Base-by-base conservation (phyloP, 345 rosid species). In the Cochlearia excelsa region DNA sequence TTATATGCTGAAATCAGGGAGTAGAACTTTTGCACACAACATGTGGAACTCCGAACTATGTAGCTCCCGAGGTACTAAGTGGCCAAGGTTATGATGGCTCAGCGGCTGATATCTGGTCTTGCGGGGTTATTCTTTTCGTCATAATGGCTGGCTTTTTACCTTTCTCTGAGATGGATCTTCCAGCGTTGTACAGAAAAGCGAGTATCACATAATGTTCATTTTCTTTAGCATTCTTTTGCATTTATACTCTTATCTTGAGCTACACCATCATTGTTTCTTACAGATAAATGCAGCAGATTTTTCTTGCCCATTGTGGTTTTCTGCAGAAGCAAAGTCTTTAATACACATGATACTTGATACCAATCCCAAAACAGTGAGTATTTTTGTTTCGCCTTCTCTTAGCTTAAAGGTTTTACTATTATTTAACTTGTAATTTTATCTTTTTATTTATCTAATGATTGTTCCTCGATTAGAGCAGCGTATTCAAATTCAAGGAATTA, bases 11-110 rank as follows among this genome's bases (percentile, higher is more conserved):
- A 46, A 31, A n/a, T 72, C 74, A 93, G 99, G 99, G 86, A 45
- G 94, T 89, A 72, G 92, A 95, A 63, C 89, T 92, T 69, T 82
- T 88, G 54, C 91, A 77, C 51, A 92, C 99, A 6, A 81, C 97
- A 26, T 93, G 99, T 75, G 99, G 99, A 77, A 93, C 96, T 57
- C 97, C 97, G 26, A 93, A 93, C 78, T 93, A 93, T 56, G 99
- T 87, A 30, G 97, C 97, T 63, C 99, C 99, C 5, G 99, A 93
- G 87, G 99, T 85, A 9, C 59, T 83, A 49, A 53, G 42, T 49
- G 65, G 81, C 67, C 78, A 54, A 6, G 97, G 95, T 55, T 93
- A 93, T 68, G 82, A 82, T 67, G 99, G 98, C 44, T 86, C 97
- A 43, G 86, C 85, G 71, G 94, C 98, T 44, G 99, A 88, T 57